These are phyloP conservation scores for Sordariomycetes sp. DNA, from an alignment of 2,329 filamentous ascomycete species.

Conservation along the genomic window DNA sequence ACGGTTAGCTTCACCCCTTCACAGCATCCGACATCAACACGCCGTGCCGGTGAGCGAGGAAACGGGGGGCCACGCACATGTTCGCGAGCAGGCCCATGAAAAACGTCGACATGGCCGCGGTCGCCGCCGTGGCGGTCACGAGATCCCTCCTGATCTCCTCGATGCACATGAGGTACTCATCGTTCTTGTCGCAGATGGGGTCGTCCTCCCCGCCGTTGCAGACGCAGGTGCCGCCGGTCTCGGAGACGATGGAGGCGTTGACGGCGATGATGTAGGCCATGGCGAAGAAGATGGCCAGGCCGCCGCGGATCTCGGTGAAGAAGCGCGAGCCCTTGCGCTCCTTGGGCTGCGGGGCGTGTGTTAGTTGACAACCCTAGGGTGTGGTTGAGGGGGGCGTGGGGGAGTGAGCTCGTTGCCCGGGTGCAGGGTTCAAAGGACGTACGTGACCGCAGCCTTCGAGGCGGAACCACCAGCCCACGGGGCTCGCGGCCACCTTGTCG, in stretches of 20 bases:
- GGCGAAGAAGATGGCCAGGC: constrained; percentile 69
- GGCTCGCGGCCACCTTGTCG: constrained; percentile 48
- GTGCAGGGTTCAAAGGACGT: constrained; percentile 24
- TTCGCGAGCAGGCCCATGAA: constrained; percentile 78
- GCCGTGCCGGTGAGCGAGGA: background rate
- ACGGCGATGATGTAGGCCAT: constrained; percentile 45
- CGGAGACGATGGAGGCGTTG: constrained; percentile 42
- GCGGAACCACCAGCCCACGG: constrained; percentile 63
- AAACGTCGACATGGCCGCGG: constrained; percentile 69
- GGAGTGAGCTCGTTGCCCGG: background rate
- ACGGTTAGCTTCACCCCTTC: constrained; percentile 2
- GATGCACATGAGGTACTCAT: constrained; percentile 53
- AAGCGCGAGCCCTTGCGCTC: constrained; percentile 68
- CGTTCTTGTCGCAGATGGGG: constrained; percentile 39
- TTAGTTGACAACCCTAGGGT: background rate
- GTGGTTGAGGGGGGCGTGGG: background rate
- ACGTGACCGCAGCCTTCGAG: constrained; percentile 77
- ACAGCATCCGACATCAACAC: background rate
- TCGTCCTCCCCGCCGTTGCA: constrained; percentile 45
- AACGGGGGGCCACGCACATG: constrained; percentile 31
- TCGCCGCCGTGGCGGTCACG: constrained; percentile 77
- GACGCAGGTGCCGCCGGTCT: constrained; percentile 66
- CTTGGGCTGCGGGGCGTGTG: constrained; percentile 34
- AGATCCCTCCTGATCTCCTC: constrained; percentile 62
- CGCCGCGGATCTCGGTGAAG: constrained; percentile 75